Conservation (phyloP, 495 filamentous ascomycete genomes). For the Xylaria scruposa region DNA sequence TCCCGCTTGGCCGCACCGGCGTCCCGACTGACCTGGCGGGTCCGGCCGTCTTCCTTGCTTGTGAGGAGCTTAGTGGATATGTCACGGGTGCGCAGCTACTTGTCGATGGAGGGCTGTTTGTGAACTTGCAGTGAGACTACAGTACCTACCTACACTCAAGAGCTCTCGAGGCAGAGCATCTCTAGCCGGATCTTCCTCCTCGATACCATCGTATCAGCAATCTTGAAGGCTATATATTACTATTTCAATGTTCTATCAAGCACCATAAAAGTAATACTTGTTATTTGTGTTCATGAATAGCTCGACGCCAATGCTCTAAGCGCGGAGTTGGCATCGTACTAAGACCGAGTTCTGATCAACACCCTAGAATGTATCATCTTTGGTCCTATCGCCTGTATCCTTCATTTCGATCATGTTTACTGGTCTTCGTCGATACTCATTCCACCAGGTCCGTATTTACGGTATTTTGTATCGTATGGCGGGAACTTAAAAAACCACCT, state of each 20-base stretch:
- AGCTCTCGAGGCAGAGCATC: not conserved
- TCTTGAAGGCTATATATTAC: not conserved
- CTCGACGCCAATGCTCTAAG: not conserved
- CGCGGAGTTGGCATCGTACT: not conserved
- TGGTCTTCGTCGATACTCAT: not conserved
- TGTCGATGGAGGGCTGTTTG: conserved; percentile 81
- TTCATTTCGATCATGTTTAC: not conserved
- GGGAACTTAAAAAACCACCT: conserved; percentile 10
- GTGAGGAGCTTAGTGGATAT: conserved; percentile 77
- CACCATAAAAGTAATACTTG: not conserved
- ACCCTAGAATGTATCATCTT: no score
- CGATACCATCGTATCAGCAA: not conserved
- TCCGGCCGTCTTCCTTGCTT: conserved; percentile 86
- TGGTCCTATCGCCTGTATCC: not conserved
- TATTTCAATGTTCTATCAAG: not conserved
- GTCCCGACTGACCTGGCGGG: conserved; percentile 74
- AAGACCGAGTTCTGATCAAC: not conserved
- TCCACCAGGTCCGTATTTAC: not conserved
- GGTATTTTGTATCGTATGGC: not conserved
- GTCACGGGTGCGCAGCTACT: conserved; percentile 84
- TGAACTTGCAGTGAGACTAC: conserved; percentile 58
- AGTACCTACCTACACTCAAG: not conserved
- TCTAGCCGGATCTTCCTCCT: not conserved
- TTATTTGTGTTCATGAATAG: not conserved
- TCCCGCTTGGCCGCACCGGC: conserved; percentile 79